Evolutionary conservation across 2,329 filamentous ascomycete species (phyloP), one percentile per base, ranked within the genome.

Genomic region (Diaporthe citri): DNA sequence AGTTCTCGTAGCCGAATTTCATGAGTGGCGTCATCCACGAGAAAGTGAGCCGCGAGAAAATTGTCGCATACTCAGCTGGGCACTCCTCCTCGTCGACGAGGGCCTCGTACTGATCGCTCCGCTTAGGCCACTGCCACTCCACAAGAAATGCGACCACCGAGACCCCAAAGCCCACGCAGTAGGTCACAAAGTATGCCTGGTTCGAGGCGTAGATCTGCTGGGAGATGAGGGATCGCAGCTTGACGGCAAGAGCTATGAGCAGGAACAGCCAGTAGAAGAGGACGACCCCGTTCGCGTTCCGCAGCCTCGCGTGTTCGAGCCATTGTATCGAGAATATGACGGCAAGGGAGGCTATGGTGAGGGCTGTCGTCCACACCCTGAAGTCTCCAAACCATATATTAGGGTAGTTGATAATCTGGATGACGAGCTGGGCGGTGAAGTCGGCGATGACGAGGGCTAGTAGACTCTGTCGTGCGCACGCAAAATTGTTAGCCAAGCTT

Each of bases 11-110:
- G 1, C 97, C 97, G 81, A 93, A 93, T 81, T 92, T 95, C 97
- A 99, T 99, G 90, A 99, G 87, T 0, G 97, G 96, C 0, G 97
- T 98, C 96, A 99, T 98, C 97, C 97, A 99, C 72, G 94, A 93
- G 83, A 99, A 99, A 0, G 96, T 98, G 60, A 99, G 89, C 69
- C 94, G 91, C 5, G 96, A 98, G 85, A 99, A 99, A 71, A 98
- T 88, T 76, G 96, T 95, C 17, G 97, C 96, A 82, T 98, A 97
- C 84, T 98, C 96, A 77, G 94, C 92, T 0, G 94, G 94, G 73
- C 91, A 92, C 79, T 92, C 90, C 55, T 89, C 90, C 73, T 91
- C 89, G 48, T 91, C 90, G 25, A 89, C 83, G 73, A 92, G 84
- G 31, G 86, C 89, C 74, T 89, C 87, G 79, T 92, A 92, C 43